Evolutionary conservation across 2,329 filamentous ascomycete genomes (phyloP), one percentile per base, ranked within the genome.

Genomic region (Alternaria triticina): DNA sequence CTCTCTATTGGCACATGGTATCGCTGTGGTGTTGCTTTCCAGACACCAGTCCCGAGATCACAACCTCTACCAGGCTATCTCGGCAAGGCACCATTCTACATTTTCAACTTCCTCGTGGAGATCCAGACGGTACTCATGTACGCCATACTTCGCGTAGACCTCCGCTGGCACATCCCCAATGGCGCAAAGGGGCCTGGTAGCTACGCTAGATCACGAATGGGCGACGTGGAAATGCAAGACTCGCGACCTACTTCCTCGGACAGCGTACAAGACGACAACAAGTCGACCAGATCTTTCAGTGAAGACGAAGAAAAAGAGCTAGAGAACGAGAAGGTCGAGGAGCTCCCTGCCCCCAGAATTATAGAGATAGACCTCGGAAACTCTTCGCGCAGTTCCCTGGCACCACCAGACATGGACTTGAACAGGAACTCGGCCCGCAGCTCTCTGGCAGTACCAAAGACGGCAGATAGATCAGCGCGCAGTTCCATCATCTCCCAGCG

Each of bases 41-140:
- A 83, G 59, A 74, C 83, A 1, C 80, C 82, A 1, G 74, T 80
- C 1, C 74, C 79, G 6, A 23, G 85, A 84, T 27, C 87, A 83
- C 4, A 70, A 73, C 59, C 82, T 47, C 88, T 91, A 2, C 89
- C 89, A 6, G 91, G 89, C 86, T 95, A 90, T 76, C 86, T 93
- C 71, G 83, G 83, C 73, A 91, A 90, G 76, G 86, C 89, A 2
- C 88, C 87, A 71, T 97, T 93, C 82, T 97, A 96, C 82, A 81
- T 89, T 74, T 92, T 96, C 82, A 91, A 92, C 81, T 96, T 92
- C 74, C 83, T 82, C 15, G 83, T 94, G 40, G 94, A 97, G 79
- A 82, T 94, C 44, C 74, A 91, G 23, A 88, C 93, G 40, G 85
- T 95, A 5, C 86, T 85, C 57, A 81, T 89, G 9, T 95, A 92